Evolutionary conservation across 1,284 basidiomycete species (phyloP), one percentile per base, ranked within the genome.

Genomic region (Melampsora abietis-canadensis): DNA sequence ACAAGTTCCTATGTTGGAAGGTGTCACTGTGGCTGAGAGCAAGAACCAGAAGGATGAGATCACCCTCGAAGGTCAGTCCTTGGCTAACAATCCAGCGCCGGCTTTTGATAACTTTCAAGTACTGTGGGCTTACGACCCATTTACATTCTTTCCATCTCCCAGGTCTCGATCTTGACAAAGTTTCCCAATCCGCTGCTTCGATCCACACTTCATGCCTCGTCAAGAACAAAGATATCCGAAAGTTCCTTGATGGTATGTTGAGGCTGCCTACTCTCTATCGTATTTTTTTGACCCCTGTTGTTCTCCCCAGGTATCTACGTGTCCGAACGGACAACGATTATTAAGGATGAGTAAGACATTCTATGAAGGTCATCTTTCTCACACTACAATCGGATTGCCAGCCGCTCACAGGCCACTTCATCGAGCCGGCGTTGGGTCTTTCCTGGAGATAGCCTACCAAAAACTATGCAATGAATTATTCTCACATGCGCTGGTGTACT

Each of bases 1-100:
- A 80, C 87, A 95, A 81, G 92, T 98, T 77, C 82, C 86, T 79
- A 98, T 99, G 95, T 85, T 95, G 81, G 87, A 88, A 62, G 96
- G 96, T 79, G 92, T 95, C 73, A 89, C 86, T 65, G 86, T 98
- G 81, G 82, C 87, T 64, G 93, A 98, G 84, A 96, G 94, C 78
- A 94, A 94, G 85, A 86, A 89, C 76, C 92, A 94, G 84, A 99
- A 99, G 87, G 96, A 98, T 80, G 93, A 96, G 85, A 86, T 96
- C 79, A 89, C 94, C 80, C 84, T 96, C 61, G 88, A 92, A 85
- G 94, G 94, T 76, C 5, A 21, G 37, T 57, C 17, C 7, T n/a
- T 19, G 2, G 24, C 37, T 40, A 1, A 8, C 37, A 40, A 8
- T 12, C 10, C 37, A 40, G 37, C 37, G 12, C 6, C 37, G 6